Evolutionary conservation across 345 rosid species (phyloP).

Genomic region (Rhizophora mangle): DNA sequence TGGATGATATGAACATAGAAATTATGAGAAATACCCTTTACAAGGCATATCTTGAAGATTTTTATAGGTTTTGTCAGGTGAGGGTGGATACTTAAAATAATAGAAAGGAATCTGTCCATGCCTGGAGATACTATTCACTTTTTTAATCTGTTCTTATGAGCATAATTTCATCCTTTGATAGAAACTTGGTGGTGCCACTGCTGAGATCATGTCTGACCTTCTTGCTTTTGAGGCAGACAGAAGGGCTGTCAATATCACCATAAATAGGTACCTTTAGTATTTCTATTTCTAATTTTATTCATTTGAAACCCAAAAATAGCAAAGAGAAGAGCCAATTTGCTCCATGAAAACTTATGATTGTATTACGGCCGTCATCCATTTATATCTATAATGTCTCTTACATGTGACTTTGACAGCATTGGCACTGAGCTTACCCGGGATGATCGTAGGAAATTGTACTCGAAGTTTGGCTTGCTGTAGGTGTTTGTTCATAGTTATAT

Average conservation of each 20-base stretch:
- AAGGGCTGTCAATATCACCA: conserved; percentile 92
- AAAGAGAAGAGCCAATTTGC: too few relatives aligned
- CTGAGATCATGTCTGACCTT: conserved; percentile 98
- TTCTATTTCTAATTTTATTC: too few relatives aligned
- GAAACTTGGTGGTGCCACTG: conserved; percentile 99
- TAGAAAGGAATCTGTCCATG: conserved; percentile 8
- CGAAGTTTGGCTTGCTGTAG: conserved; percentile 93
- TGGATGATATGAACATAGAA: conserved; percentile 98
- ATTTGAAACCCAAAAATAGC: background rate
- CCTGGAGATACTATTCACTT: background rate
- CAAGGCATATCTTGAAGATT: conserved; percentile 96
- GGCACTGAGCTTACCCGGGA: conserved; percentile 99
- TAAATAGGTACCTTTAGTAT: conserved; percentile 56
- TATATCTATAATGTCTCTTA: too few relatives aligned
- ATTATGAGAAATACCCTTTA: conserved; percentile 95
- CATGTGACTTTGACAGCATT: conserved; percentile 45
- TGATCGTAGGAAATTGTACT: conserved; percentile 92
- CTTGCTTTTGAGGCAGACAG: conserved; percentile 95
- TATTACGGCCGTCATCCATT: too few relatives aligned
- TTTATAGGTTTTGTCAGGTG: conserved; percentile 95
- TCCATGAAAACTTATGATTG: too few relatives aligned
- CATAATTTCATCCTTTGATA: conserved; percentile 13
- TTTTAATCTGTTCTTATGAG: conserved; percentile 9
- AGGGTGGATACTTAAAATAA: conserved; percentile 12
- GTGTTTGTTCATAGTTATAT: conserved; percentile 11